Evolutionary conservation across 176 grass and related monocot species (phyloP).

Genomic region (Saccharum officinarum): DNA sequence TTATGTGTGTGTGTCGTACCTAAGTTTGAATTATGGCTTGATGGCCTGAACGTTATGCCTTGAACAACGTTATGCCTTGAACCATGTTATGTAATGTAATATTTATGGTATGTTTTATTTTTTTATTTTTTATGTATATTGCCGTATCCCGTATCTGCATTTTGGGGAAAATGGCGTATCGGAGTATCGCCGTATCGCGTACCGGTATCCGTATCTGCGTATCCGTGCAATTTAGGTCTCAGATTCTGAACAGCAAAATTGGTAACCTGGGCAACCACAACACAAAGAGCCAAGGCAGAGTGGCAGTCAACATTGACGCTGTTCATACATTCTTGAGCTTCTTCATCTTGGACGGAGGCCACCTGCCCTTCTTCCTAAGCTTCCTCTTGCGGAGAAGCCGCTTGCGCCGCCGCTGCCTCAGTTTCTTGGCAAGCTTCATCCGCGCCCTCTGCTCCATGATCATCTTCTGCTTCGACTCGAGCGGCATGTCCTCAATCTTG

Average conservation of each 20-base stretch:
- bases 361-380: constrained; percentile 88
- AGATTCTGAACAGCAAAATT: constrained; percentile 37
- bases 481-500: constrained; percentile 62
- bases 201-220: too few relatives aligned
- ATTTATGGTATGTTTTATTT: too few relatives aligned
- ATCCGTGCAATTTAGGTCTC: too few relatives aligned
- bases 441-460: constrained; percentile 54
- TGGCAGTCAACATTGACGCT: background rate
- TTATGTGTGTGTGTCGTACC: too few relatives aligned
- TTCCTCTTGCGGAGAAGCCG: constrained; percentile 74
- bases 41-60: too few relatives aligned
- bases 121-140: too few relatives aligned
- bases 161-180: too few relatives aligned
- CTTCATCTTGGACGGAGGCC: constrained; percentile 89
- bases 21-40: too few relatives aligned
- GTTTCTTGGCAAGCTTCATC: constrained; percentile 77
- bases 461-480: constrained; percentile 75
- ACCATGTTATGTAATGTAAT: too few relatives aligned
- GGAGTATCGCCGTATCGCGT: too few relatives aligned
- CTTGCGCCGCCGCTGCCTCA: constrained; percentile 67
- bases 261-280: constrained; percentile 1
- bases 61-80: too few relatives aligned
- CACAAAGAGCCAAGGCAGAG: background rate
- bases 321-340: constrained; percentile 67
- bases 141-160: too few relatives aligned